phyloP scores from a whole-genome alignment of 441 rosid species.

The Isatis lusitanica region DNA sequence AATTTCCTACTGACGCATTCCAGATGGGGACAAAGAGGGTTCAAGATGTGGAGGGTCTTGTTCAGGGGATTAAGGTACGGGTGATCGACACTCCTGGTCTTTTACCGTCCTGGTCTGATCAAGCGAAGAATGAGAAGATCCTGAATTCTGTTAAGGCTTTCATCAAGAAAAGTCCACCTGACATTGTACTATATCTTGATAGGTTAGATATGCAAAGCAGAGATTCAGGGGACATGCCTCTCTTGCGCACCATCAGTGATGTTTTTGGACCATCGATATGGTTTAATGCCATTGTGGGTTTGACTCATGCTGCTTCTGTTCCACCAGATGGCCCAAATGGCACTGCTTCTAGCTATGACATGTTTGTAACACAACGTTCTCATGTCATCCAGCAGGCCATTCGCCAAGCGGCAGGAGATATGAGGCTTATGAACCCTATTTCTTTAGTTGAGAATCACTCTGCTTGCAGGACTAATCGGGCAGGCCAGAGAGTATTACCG shows the following conservation, averaged over 20 bases:
- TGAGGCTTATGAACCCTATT: constrained; percentile 97
- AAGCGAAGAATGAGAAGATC: constrained; percentile 85
- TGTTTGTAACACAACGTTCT: constrained; percentile 94
- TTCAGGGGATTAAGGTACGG: constrained; percentile 87
- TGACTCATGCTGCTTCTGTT: constrained; percentile 98
- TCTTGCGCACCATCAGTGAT: constrained; percentile 84
- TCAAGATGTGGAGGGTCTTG: constrained; percentile 92
- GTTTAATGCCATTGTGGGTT: constrained; percentile 96
- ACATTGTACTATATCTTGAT: constrained; percentile 92
- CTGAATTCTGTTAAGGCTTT: constrained; percentile 79
- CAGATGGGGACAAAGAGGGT: constrained; percentile 83
- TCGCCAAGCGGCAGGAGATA: constrained; percentile 96
- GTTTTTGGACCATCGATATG: constrained; percentile 92
- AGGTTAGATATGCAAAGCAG: constrained; percentile 92
- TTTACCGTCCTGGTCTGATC: constrained; percentile 88
- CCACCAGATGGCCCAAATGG: constrained; percentile 99
- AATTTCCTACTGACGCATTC: constrained; percentile 83
- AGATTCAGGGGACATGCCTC: constrained; percentile 93
- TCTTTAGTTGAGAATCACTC: constrained; percentile 96
- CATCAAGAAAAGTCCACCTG: constrained; percentile 91
- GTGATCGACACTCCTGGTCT: constrained; percentile 97
- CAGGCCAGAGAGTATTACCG: constrained; percentile 94
- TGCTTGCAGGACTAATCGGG: constrained; percentile 91
- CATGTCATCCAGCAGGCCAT: constrained; percentile 93
- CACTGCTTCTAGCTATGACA: constrained; percentile 84